Evolutionary conservation across 345 rosid species (phyloP).

Genomic region (Isatis tinctoria): DNA sequence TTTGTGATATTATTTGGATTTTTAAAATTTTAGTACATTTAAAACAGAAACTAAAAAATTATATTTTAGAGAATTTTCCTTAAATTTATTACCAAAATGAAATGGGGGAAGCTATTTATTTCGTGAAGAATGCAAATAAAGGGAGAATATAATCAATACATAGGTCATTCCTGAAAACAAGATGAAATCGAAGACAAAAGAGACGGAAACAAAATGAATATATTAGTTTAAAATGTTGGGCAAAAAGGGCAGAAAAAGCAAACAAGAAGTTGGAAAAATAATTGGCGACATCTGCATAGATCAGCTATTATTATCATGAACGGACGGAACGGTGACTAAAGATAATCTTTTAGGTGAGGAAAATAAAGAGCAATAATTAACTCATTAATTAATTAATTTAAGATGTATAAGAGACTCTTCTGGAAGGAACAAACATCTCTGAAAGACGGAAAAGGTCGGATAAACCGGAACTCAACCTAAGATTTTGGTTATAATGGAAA

Average conservation of each 20-base stretch:
- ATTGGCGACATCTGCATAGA: neutral
- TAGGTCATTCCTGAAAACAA: slow-evolving; percentile 10
- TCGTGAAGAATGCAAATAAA: neutral
- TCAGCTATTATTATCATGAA: neutral
- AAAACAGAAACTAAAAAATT: neutral
- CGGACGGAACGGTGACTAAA: neutral
- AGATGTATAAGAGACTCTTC: neutral
- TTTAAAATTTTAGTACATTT: neutral
- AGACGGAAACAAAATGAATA: slow-evolving; percentile 3
- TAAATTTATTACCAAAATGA: neutral
- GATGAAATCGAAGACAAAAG: slow-evolving; percentile 8
- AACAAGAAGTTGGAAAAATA: no score
- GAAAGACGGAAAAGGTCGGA: neutral
- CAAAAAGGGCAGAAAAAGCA: no score
- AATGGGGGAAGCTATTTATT: neutral
- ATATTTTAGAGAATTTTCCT: neutral
- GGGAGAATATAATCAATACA: neutral
- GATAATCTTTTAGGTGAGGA: slow-evolving; percentile 8
- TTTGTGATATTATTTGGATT: neutral
- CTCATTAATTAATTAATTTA: neutral
- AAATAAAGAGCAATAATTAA: neutral
- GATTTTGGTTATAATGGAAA: neutral
- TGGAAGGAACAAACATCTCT: neutral
- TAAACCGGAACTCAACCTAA: neutral
- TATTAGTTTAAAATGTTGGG: neutral